Evolutionary conservation across 176 grass and related monocot species (phyloP).

Genomic region (Paspalum notatum): DNA sequence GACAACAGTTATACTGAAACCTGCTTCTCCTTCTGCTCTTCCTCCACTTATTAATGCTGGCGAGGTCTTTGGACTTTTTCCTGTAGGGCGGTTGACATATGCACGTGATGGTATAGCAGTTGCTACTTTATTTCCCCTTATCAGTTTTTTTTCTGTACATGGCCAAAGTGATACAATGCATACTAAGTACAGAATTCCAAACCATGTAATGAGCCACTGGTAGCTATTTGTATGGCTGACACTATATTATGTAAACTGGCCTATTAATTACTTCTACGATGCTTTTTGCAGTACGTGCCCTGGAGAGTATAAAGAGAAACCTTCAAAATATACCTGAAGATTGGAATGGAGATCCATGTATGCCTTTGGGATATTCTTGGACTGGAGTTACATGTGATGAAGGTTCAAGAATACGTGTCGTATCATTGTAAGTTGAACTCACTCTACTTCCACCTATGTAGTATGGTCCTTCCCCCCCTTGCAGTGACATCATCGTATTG

Average conservation of each 20-base stretch:
- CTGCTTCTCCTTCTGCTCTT: conserved; percentile 54
- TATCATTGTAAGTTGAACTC: conserved; percentile 70
- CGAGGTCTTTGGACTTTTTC: conserved; percentile 89
- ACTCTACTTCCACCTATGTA: conserved; percentile 34
- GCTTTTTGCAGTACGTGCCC: conserved; percentile 62
- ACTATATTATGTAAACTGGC: conserved; percentile 16
- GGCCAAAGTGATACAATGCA: conserved; percentile 14
- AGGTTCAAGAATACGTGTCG: conserved; percentile 62
- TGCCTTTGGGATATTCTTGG: conserved; percentile 85
- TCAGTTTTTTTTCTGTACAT: neutral
- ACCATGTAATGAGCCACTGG: neutral
- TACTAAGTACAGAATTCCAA: neutral
- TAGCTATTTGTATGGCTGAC: neutral
- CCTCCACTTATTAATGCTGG: conserved; percentile 92
- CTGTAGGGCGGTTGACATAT: conserved; percentile 62
- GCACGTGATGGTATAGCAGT: conserved; percentile 66
- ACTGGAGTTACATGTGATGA: conserved; percentile 78
- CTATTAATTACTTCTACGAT: conserved; percentile 19
- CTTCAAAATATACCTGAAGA: conserved; percentile 69
- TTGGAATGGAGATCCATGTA: conserved; percentile 97
- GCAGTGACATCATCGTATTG: conserved; percentile 33
- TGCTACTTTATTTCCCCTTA: conserved; percentile 19
- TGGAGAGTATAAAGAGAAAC: conserved; percentile 62
- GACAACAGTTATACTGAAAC: conserved; percentile 67
- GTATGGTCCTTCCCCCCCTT: conserved; percentile 16